These are phyloP conservation scores for Chrysosporium keratinophilum DNA, from an alignment of 2,329 filamentous ascomycete genomes.

Conservation along the genomic window DNA sequence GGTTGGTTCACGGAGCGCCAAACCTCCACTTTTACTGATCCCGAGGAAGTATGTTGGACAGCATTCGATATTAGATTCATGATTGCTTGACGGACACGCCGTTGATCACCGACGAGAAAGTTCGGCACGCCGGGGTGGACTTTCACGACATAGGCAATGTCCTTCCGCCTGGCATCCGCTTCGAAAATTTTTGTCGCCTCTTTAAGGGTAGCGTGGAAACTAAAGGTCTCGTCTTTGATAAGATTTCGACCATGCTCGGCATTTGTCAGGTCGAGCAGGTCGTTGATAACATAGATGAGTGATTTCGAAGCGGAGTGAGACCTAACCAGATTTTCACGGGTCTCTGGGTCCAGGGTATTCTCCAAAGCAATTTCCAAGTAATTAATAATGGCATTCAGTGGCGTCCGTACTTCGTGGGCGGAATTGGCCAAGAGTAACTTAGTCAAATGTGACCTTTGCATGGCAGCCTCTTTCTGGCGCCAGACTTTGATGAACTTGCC, in stretches of 20 bases:
- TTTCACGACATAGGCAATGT: background rate
- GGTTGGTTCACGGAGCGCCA: background rate
- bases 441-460: slow-evolving; percentile 3
- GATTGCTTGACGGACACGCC: slow-evolving; percentile 3
- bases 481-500: slow-evolving; percentile 8
- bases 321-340: slow-evolving; percentile 1
- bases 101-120: slow-evolving; percentile 1
- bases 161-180: slow-evolving; percentile 3
- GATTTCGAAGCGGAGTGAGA: slow-evolving; percentile 9
- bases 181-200: slow-evolving; percentile 4
- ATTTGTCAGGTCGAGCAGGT: slow-evolving; percentile 7
- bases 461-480: slow-evolving; percentile 6
- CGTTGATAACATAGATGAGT: slow-evolving; percentile 8
- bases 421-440: slow-evolving; percentile 7
- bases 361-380: slow-evolving; percentile 9
- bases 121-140: background rate
- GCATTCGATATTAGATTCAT: slow-evolving; percentile 7
- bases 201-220: background rate
- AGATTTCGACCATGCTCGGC: background rate
- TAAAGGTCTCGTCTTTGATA: slow-evolving; percentile 5
- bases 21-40: slow-evolving; percentile 1
- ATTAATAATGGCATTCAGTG: slow-evolving; percentile 7
- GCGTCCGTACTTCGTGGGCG: slow-evolving; percentile 7
- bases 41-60: slow-evolving; percentile 1
- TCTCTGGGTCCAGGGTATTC: background rate